Base-by-base conservation (phyloP, 2,329 filamentous ascomycete species). In the Cordyceps fumosorosea region DNA sequence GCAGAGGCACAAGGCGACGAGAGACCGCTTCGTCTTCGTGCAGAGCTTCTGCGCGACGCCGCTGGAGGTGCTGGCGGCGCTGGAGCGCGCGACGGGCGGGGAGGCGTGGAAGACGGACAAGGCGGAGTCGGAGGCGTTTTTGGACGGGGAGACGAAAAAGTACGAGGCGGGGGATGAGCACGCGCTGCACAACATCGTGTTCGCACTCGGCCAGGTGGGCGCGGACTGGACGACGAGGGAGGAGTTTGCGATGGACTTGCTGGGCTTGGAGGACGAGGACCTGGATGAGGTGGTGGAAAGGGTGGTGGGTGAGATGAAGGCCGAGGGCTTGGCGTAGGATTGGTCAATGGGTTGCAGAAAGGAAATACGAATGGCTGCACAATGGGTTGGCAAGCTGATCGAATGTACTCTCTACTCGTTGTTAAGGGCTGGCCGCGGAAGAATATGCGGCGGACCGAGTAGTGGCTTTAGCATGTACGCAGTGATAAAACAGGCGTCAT, bases 21-120 rank as follows among this genome's bases (percentile, higher is more conserved):
- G 65, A 66, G 86, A 87, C 69, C 73, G 76, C 5, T 68, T 72
- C 5, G 70, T 87, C 0, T 77, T 76, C 62, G 71, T 84, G 8
- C 72, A 81, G 34, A 78, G 78, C 60, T 76, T 80, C 62, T 72
- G 73, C 20, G 75, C 77, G 29, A 79, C 80, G 1, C 82, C 85
- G 68, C 74, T 75, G 24, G 73, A 78, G 62, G 66, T 83, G 3
- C 63, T 83, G 2, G 79, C 73, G 1, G 72, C 76, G 0, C 72
- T 84, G 3, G 82, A 88, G 72, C 77, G 80, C 52, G 74, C 75
- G 0, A 82, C 80, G 0, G 79, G 77, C 0, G 64, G 66, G 18
- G 34, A 14, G 34, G 77, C 79, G 62, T 75, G 74, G 74, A 69
- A 67, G 12, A 66, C 65, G 12, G 62, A 70, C 34, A 64, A 71